These are phyloP conservation scores for Monosporascus ibericus DNA, from an alignment of 2,329 filamentous ascomycete species.

Conservation along the genomic window DNA sequence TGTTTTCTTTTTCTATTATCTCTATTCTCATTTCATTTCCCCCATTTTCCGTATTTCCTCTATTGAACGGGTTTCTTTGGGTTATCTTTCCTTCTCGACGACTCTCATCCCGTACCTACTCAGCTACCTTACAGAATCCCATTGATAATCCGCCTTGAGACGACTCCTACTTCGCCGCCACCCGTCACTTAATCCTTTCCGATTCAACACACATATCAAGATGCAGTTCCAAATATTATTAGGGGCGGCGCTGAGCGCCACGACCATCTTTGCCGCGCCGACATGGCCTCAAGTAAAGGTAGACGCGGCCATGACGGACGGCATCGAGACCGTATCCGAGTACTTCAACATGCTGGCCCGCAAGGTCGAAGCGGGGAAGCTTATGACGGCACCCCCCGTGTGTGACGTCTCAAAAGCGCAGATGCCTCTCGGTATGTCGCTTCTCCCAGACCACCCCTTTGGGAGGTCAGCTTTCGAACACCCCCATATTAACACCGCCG, in stretches of 20 bases:
- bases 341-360: constrained; percentile 56
- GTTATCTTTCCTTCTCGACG: constrained; percentile 16
- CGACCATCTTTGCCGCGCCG: constrained; percentile 37
- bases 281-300: constrained; percentile 40
- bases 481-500: constrained; percentile 19
- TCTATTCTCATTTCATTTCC: constrained; percentile 12
- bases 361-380: constrained; percentile 45
- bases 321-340: constrained; percentile 43
- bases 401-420: constrained; percentile 50
- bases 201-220: constrained; percentile 16
- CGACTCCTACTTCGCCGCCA: constrained; percentile 6
- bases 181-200: constrained; percentile 7
- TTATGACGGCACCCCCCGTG: constrained; percentile 33
- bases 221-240: constrained; percentile 48
- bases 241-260: constrained; percentile 38
- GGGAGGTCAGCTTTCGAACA: neutral
- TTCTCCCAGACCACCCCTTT: constrained; percentile 13
- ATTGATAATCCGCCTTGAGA: constrained; percentile 8
- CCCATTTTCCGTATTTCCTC: constrained; percentile 11
- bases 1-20: constrained; percentile 17
- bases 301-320: constrained; percentile 32
- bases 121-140: constrained; percentile 5
- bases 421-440: constrained; percentile 42
- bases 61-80: constrained; percentile 16
- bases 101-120: constrained; percentile 2